These are phyloP conservation scores for Dicorynia guianensis DNA, from an alignment of 306 rosid genomes.

Conservation along the genomic window DNA sequence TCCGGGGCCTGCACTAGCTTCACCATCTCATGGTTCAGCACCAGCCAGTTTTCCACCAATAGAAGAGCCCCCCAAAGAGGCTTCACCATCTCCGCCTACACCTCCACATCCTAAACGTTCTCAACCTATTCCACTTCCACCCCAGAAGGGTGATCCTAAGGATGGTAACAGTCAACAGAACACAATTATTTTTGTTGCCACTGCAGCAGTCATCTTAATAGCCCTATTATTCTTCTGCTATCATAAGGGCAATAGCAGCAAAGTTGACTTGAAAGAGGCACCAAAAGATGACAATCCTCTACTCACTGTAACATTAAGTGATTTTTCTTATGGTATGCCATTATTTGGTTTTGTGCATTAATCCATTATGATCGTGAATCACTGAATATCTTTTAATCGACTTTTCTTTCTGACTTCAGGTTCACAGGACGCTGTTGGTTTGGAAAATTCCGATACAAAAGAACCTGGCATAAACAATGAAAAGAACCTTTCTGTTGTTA, in stretches of 20 bases:
- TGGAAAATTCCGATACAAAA: conserved; percentile 48
- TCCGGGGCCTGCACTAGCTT: not conserved
- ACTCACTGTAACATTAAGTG: conserved; percentile 50
- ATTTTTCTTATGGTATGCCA: conserved; percentile 61
- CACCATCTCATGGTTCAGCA: conserved; percentile 32
- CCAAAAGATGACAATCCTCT: conserved; percentile 60
- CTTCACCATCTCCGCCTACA: not conserved
- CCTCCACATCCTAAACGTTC: not conserved
- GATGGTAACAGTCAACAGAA: not conserved
- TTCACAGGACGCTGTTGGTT: conserved; percentile 53
- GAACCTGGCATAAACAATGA: conserved; percentile 41
- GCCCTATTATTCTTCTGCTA: conserved; percentile 52
- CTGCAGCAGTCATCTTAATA: conserved; percentile 46
- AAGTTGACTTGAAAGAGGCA: conserved; percentile 35
- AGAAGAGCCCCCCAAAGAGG: conserved; percentile 1
- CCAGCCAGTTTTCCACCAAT: conserved; percentile 18
- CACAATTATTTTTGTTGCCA: conserved; percentile 25
- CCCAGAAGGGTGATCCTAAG: conserved; percentile 9
- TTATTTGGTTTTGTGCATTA: conserved; percentile 20
- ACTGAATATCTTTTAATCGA: conserved; percentile 30
- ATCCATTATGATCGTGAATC: conserved; percentile 22
- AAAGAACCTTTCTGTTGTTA: conserved; percentile 38
- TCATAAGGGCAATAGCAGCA: conserved; percentile 36
- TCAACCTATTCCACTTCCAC: not conserved
- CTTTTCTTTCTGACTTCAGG: conserved; percentile 50